phyloP scores from a whole-genome alignment of 2,329 filamentous ascomycete genomes.

The Botrytis porri region DNA sequence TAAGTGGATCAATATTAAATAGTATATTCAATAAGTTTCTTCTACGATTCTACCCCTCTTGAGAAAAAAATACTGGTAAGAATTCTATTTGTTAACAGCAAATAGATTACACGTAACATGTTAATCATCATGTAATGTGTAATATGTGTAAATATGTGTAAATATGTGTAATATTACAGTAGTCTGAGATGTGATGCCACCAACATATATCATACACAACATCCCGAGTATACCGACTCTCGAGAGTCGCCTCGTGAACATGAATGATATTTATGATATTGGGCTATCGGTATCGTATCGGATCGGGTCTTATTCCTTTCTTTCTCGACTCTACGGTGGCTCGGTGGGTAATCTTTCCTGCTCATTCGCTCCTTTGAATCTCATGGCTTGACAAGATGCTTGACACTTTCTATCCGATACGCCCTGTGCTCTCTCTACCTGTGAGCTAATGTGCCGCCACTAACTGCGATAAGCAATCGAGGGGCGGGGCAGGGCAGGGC shows the following conservation, averaged over 20 bases:
- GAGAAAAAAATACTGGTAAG: background rate
- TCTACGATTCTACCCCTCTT: background rate
- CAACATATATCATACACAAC: background rate
- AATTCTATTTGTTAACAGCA: background rate
- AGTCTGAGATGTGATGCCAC: background rate
- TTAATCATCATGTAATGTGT: background rate
- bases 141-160: background rate
- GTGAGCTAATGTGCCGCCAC: background rate
- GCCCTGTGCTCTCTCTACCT: constrained; percentile 13
- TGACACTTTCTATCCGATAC: background rate
- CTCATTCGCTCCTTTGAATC: constrained; percentile 1
- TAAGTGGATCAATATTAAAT: background rate
- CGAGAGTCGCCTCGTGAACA: background rate
- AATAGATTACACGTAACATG: constrained; percentile 2
- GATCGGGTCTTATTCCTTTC: background rate
- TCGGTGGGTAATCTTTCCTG: background rate
- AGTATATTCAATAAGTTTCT: background rate
- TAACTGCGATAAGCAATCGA: constrained; percentile 15
- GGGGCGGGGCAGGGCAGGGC: constrained; percentile 5
- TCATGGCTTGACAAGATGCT: background rate
- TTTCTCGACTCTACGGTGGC: background rate
- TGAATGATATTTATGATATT: background rate
- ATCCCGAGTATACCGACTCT: background rate
- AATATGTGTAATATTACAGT: background rate
- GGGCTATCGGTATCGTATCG: background rate